Evolutionary conservation across 352 stramenopile genomes (phyloP).

Genomic region (Phytophthora sp.): DNA sequence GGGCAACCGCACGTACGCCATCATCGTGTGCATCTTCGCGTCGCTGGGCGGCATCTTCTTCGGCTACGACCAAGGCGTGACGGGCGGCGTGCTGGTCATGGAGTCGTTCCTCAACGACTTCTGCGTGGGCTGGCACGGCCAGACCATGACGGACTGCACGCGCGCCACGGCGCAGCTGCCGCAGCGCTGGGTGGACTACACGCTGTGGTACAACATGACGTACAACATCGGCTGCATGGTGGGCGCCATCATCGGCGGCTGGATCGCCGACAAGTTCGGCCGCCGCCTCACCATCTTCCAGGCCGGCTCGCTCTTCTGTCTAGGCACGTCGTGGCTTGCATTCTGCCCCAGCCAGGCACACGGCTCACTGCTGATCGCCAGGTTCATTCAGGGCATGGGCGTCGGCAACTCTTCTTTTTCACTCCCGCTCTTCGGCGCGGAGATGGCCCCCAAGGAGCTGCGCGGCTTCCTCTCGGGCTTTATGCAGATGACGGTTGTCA

Average conservation of each 20-base stretch:
- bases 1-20: slow-evolving; percentile 49
- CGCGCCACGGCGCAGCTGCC: slow-evolving; percentile 32
- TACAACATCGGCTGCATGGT: slow-evolving; percentile 64
- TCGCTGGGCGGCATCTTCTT: slow-evolving; percentile 49
- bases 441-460: slow-evolving; percentile 69
- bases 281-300: slow-evolving; percentile 49
- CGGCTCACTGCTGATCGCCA: slow-evolving; percentile 36
- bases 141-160: slow-evolving; percentile 47
- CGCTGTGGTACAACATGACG: slow-evolving; percentile 59
- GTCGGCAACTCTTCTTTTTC: slow-evolving; percentile 64
- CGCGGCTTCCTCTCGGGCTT: slow-evolving; percentile 66
- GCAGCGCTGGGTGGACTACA: slow-evolving; percentile 55
- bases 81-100: slow-evolving; percentile 46
- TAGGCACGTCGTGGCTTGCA: slow-evolving; percentile 47
- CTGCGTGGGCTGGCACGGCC: slow-evolving; percentile 46
- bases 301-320: slow-evolving; percentile 44
- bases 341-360: slow-evolving; percentile 41
- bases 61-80: slow-evolving; percentile 48
- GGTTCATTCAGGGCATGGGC: slow-evolving; percentile 50
- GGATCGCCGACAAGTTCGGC: slow-evolving; percentile 49
- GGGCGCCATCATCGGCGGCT: slow-evolving; percentile 41
- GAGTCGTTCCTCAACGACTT: slow-evolving; percentile 60
- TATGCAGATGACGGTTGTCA: slow-evolving; percentile 70
- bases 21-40: slow-evolving; percentile 49
- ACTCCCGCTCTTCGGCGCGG: slow-evolving; percentile 55